Conservation (phyloP, 352 stramenopile genomes). For the Globisporangium ultimum region DNA sequence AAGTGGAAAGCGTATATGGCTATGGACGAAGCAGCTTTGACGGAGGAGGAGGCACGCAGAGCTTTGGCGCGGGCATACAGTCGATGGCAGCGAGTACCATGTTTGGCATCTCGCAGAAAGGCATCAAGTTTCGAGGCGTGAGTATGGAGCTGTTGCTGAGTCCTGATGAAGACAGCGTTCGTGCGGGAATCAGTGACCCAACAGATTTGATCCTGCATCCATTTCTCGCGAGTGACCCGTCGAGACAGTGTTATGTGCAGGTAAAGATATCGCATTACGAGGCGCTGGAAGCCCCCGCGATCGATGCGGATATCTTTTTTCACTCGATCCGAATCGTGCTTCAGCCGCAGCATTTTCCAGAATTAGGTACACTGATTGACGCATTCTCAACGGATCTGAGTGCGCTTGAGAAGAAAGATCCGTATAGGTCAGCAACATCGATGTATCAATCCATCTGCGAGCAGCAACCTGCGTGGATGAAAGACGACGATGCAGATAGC, state of each 20-base stretch:
- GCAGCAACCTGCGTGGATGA: slow-evolving; percentile 52
- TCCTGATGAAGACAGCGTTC: slow-evolving; percentile 40
- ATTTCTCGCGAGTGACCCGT: slow-evolving; percentile 65
- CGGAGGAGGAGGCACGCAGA: slow-evolving; percentile 30
- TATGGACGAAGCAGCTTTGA: slow-evolving; percentile 49
- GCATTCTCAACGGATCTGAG: slow-evolving; percentile 40
- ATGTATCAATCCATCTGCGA: slow-evolving; percentile 83
- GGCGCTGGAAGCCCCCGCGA: slow-evolving; percentile 54
- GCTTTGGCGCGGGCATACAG: slow-evolving; percentile 36
- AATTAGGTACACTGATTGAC: slow-evolving; percentile 68
- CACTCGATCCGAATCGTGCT: slow-evolving; percentile 77
- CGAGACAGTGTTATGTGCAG: slow-evolving; percentile 76
- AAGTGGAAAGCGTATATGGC: slow-evolving; percentile 73
- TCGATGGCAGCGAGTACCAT: slow-evolving; percentile 80
- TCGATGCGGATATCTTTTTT: slow-evolving; percentile 83
- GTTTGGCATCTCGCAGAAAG: slow-evolving; percentile 85
- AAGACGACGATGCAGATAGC: slow-evolving; percentile 33
- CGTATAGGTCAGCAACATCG: slow-evolving; percentile 26
- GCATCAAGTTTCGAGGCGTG: slow-evolving; percentile 77
- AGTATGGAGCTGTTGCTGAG: slow-evolving; percentile 79
- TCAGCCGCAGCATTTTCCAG: slow-evolving; percentile 75
- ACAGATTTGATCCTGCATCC: slow-evolving; percentile 49
- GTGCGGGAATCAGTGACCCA: slow-evolving; percentile 22
- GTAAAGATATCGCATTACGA: slow-evolving; percentile 82
- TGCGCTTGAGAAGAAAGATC: slow-evolving; percentile 18